These are phyloP conservation scores for Arabidopsis arenosa DNA, from an alignment of 345 rosid genomes.

Conservation along the genomic window DNA sequence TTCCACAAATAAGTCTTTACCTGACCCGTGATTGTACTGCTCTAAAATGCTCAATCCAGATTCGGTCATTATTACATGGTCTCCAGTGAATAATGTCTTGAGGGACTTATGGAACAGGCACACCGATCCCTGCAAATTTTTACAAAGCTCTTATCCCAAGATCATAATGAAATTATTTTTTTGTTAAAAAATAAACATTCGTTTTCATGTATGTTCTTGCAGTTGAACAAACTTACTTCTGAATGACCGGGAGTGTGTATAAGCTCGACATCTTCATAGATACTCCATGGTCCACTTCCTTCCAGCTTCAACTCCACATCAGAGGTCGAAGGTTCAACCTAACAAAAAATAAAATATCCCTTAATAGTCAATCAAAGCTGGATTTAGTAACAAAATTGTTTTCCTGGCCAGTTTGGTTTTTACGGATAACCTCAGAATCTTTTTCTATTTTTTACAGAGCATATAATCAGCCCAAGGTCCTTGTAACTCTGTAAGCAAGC, in stretches of 20 bases:
- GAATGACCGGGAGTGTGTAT: constrained; percentile 69
- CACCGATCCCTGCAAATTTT: constrained; percentile 46
- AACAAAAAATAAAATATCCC: constrained; percentile 13
- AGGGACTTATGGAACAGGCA: constrained; percentile 43
- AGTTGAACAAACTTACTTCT: constrained; percentile 48
- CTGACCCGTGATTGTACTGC: constrained; percentile 43
- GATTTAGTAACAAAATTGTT: neutral
- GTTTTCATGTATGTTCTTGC: constrained; percentile 19
- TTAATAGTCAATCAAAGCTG: constrained; percentile 16
- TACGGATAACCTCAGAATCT: constrained; percentile 1
- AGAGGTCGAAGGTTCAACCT: constrained; percentile 55
- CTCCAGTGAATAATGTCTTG: constrained; percentile 47
- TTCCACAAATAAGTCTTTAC: constrained; percentile 26
- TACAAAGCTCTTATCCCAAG: constrained; percentile 10
- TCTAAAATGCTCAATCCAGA: constrained; percentile 44
- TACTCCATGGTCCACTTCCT: constrained; percentile 71
- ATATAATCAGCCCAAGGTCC: neutral
- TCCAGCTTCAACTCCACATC: constrained; percentile 67
- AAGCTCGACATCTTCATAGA: constrained; percentile 54
- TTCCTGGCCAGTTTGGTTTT: constrained; percentile 8
- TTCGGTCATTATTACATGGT: constrained; percentile 37
- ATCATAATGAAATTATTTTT: constrained; percentile 7
- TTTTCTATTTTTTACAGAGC: constrained; percentile 5
- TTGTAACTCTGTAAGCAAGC: neutral
- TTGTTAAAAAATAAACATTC: neutral